Evolutionary conservation across 2,329 filamentous ascomycete species (phyloP), one percentile per base, ranked within the genome.

Genomic region (Fusarium sp.): DNA sequence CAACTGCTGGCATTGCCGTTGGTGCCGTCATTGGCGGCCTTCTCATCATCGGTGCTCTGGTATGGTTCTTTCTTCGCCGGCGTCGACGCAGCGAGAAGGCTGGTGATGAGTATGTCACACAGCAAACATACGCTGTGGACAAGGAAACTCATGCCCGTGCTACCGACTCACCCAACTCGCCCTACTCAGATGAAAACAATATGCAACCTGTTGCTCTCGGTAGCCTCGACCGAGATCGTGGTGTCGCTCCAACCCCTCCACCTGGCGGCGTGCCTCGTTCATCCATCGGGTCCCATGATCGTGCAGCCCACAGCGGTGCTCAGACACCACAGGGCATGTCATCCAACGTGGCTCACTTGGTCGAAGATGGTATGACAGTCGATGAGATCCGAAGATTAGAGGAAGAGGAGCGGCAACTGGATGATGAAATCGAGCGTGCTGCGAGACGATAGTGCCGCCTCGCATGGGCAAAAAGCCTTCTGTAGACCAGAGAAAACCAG

Each of bases 281-380:
- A 57, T 77, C 73, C 51, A 69, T 52, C 12, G 68, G 67, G 5
- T 78, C 74, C 24, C 74, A 67, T 17, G 64, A 48, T 48, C 66
- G 73, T 47, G 66, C 57, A 55, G 67, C 58, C 26, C 66, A 62
- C 55, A 64, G 73, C 34, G 72, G 72, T 52, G 66, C 73, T 26
- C 74, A 73, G 50, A 79, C 79, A 28, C 79, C 78, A 5, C 79
- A 78, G 65, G 81, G 79, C 59, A 79, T 82, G 51, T 76, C 81
- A 13, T 76, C 80, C 26, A 81, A 81, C 34, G 86, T 88, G 51
- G 85, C 85, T 24, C 87, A 89, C 68, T 79, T 90, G 39, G 86
- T 89, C 9, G 88, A 90, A 75, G 88, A 89, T n/a, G 87, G 87
- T 56, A 90, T 90, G 88, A 89, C 88, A 54, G 82, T 83, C 14